Evolutionary conservation across 805 yeast genomes (phyloP).

Genomic region (Lipomyces starkeyi): DNA sequence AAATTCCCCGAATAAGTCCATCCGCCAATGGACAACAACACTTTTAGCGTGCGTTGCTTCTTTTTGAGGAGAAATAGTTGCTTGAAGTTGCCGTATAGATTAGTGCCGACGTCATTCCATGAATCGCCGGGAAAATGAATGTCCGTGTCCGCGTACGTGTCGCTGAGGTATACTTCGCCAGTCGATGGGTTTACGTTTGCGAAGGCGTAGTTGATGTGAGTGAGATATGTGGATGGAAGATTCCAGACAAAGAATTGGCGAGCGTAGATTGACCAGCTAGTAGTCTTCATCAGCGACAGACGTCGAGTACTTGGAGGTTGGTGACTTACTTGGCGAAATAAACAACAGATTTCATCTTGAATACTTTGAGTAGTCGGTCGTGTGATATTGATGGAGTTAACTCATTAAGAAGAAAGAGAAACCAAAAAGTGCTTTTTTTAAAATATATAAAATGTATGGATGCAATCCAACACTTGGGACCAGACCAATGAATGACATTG

Average conservation of each 20-base stretch:
- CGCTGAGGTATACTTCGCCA: constrained; percentile 63
- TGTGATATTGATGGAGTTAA: background rate
- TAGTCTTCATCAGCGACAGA: constrained; percentile 5
- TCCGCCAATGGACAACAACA: constrained; percentile 85
- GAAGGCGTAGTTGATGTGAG: constrained; percentile 83
- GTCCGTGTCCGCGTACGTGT: constrained; percentile 62
- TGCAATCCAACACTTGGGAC: constrained; percentile 17
- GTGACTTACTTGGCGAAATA: constrained; percentile 30
- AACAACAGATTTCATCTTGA: constrained; percentile 23
- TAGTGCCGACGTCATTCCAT: constrained; percentile 21
- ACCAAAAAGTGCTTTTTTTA: background rate
- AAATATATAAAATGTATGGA: background rate
- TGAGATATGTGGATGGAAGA: constrained; percentile 46
- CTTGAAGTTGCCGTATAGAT: constrained; percentile 56
- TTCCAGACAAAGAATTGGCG: constrained; percentile 60
- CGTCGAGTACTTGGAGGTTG: no score
- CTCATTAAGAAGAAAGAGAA: background rate
- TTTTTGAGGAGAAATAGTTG: constrained; percentile 57
- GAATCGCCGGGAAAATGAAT: constrained; percentile 18
- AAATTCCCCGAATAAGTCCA: constrained; percentile 59
- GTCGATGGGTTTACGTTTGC: constrained; percentile 59
- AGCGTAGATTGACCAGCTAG: constrained; percentile 72
- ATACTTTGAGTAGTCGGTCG: background rate
- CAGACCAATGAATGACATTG: constrained; percentile 51
- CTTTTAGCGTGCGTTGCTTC: constrained; percentile 53